Base-by-base conservation (phyloP, 169 alveolate genomes). In the Cryptosporidium bovis region DNA sequence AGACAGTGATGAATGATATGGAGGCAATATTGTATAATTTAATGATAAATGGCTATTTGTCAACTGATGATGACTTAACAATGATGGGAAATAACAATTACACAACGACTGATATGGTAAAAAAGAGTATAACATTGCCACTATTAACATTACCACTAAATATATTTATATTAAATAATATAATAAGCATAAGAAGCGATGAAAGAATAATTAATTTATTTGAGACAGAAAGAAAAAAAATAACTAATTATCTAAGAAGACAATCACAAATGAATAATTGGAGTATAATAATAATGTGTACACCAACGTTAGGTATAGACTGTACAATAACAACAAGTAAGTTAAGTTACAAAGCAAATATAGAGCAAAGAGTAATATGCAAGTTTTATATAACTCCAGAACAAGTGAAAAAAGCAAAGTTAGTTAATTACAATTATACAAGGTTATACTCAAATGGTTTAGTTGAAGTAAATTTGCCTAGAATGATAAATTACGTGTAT, bases 361-460 rank as follows among this genome's bases (percentile, higher is more conserved):
- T 68, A 27, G 66, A 68, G 1, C 83, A 68, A 51, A 68, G 83
- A 51, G 24, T 51, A 15, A 68, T 68, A 27, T 68, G 83, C n/a
- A 68, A 68, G 50, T 68, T 68, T 65, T 68, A 68, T n/a, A 68
- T 68, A 15, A 51, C 83, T n/a, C 83, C 83, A 51, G 65, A 51
- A 31, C 66, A 68, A 51, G 65, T 68, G 31, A 51, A 48, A 36
- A 51, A 68, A 8, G 83, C 83, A 6, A 68, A 68, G 65, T 51
- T 68, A n/a, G 48, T 65, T 1, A 68, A 46, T 51, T 51, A 50
- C 29, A 24, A 31, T 8, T 68, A 68, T 51, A 68, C 83, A 29
- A 68, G 51, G 65, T 40, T 68, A 13, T 68, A 68, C 51, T 48
- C 83, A 16, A 68, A 68, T 51, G 83, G 83, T 7, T 51, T 68